These are phyloP conservation scores for Fraxinus floribunda DNA, from an alignment of 305 asterid genomes.

Conservation along the genomic window DNA sequence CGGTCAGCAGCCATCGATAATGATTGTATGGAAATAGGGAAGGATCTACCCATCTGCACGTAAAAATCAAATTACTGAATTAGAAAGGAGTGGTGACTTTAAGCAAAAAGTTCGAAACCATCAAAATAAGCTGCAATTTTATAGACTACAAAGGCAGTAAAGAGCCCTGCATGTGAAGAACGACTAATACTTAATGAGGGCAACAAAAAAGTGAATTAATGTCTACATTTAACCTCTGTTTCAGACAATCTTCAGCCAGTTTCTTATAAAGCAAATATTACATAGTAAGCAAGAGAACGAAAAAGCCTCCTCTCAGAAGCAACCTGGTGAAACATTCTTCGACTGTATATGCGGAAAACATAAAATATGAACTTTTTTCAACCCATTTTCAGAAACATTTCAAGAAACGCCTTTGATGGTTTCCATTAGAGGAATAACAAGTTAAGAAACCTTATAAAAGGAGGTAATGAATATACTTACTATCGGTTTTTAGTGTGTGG, in stretches of 20 bases:
- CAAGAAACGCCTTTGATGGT: background rate
- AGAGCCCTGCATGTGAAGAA: background rate
- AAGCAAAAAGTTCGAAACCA: background rate
- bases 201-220: background rate
- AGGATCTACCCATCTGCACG: conserved; percentile 83
- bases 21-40: conserved; percentile 71
- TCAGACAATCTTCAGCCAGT: background rate
- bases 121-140: background rate
- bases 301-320: background rate
- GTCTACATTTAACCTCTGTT: too few relatives aligned
- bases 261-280: background rate
- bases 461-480: background rate
- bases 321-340: background rate
- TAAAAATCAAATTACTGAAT: conserved; percentile 13
- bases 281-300: background rate
- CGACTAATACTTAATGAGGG: background rate
- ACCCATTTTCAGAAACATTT: background rate
- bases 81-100: conserved; percentile 11
- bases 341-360: background rate
- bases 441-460: background rate
- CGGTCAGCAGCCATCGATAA: conserved; percentile 86
- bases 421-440: background rate
- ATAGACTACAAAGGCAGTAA: background rate
- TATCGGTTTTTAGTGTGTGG: background rate
- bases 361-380: background rate